Conservation (phyloP, 2,329 filamentous ascomycete species). For the Trichoderma sp. region DNA sequence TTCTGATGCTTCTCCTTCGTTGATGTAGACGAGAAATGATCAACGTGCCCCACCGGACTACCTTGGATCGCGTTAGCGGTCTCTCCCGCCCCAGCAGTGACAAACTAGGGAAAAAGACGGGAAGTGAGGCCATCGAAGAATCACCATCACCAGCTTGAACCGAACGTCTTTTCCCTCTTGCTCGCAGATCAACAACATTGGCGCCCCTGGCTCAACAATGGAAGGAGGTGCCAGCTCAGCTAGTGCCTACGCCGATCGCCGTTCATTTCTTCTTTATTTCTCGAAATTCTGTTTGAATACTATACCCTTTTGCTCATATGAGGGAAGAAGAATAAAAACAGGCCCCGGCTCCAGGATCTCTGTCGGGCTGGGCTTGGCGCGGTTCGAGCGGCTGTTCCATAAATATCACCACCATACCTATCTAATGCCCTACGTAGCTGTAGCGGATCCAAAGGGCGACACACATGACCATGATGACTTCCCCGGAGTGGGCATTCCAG, state of each 20-base stretch:
- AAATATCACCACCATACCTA: conserved; percentile 34
- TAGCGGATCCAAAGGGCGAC: conserved; percentile 21
- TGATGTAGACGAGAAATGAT: conserved; percentile 16
- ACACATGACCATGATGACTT: conserved; percentile 27
- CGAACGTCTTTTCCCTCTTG: not conserved
- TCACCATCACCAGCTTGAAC: not conserved
- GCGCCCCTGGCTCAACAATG: not conserved
- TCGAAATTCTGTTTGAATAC: not conserved
- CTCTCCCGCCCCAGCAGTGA: conserved; percentile 1
- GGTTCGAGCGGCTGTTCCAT: conserved; percentile 43
- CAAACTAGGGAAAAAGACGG: not conserved
- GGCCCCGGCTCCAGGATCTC: not conserved
- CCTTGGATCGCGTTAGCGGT: not conserved
- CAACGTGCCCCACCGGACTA: conserved; percentile 22
- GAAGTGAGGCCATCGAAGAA: conserved; percentile 3
- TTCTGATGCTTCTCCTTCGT: not conserved
- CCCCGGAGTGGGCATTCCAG: conserved; percentile 22
- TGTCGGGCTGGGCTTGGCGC: conserved; percentile 29
- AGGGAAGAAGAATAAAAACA: not conserved
- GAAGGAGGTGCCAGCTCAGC: not conserved
- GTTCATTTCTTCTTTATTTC: not conserved
- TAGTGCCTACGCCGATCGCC: not conserved
- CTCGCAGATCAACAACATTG: not conserved
- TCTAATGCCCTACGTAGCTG: not conserved
- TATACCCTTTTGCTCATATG: too few relatives aligned